phyloP scores from a whole-genome alignment of 2,329 filamentous ascomycete genomes.

The Trichoderma breve region DNA sequence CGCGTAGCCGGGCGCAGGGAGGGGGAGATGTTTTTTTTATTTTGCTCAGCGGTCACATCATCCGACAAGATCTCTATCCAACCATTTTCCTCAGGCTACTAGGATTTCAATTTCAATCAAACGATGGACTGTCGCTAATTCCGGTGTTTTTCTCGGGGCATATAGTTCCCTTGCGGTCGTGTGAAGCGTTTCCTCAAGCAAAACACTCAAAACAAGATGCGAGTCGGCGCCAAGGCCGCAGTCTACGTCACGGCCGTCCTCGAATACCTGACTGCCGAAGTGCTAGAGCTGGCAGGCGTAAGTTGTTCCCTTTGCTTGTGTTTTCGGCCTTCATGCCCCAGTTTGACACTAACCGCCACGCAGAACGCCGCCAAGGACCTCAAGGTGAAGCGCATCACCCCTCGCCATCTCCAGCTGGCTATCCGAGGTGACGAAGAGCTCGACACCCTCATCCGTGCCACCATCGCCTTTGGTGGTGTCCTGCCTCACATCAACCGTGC shows the following conservation, averaged over 20 bases:
- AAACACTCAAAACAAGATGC: constrained; percentile 99
- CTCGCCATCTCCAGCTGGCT: constrained; percentile 93
- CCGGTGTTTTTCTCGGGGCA: constrained; percentile 11
- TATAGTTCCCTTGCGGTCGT: constrained; percentile 95
- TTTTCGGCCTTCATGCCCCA: constrained; percentile 2
- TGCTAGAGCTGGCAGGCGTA: constrained; percentile 91
- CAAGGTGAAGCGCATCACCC: constrained; percentile 99
- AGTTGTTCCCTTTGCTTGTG: constrained; percentile 37
- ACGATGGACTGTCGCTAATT: constrained; percentile 3
- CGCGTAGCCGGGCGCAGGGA: constrained; percentile 16
- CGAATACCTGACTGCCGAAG: constrained; percentile 96
- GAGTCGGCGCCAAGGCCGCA: constrained; percentile 95
- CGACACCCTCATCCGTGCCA: constrained; percentile 94
- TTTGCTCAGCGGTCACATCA: background rate
- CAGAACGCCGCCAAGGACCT: constrained; percentile 97
- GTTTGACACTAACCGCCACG: constrained; percentile 24
- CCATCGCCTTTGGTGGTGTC: constrained; percentile 97
- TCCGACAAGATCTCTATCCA: background rate
- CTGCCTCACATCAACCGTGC: constrained; percentile 98
- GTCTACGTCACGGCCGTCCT: constrained; percentile 98
- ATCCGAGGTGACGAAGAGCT: constrained; percentile 98
- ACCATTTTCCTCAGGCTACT: background rate
- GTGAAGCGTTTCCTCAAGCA: constrained; percentile 99
- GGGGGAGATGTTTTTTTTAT: background rate
- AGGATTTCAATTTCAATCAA: background rate